Evolutionary conservation across 2,329 filamentous ascomycete species (phyloP), one percentile per base, ranked within the genome.

Genomic region (Knufia fluminis): DNA sequence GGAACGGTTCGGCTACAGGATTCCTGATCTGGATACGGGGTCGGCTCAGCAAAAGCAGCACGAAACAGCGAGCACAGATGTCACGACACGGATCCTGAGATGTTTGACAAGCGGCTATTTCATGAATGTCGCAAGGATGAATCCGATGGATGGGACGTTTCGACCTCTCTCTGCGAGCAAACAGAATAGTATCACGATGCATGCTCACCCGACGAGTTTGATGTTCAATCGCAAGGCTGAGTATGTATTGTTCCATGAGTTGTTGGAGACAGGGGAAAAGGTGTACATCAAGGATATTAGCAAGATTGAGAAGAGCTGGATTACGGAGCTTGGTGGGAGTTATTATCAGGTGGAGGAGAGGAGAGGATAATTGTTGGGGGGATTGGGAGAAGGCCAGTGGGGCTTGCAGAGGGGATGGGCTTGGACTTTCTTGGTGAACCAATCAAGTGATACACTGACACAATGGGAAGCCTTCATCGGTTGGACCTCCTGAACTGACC

Each of bases 211-310:
- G 0, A 94, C 81, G 62, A 94, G 86, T 33, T 70, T 97, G 58
- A 88, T 97, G 81, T 97, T 97, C 72, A 94, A 95, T 66, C 82
- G 90, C 50, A 96, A 94, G 71, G 88, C 88, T 9, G 89, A 96
- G 56, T 97, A 91, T 89, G 89, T 97, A 8, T 78, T 98, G 28
- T 98, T 96, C 62, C 85, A 94, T 60, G 91, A 96, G 68, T 80
- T 95, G 32, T 80, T 95, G 74, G 87, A 97, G 70, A 94, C 86
- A 3, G 80, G 84, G 8, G 80, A 79, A 55, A 97, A 97, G 73
- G 89, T 79, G 0, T 97, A 84, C 63, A 94, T 98, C 59, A 76
- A 88, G 49, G 91, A 97, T 66, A 72, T 97, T 52, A 92, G 83
- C n/a, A 92, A 87, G 70, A 86, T 97, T 60, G 86, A 96, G 64